Evolutionary conservation across 1,139 yeast genomes (phyloP).

Genomic region (Blastobotrys persicus): DNA sequence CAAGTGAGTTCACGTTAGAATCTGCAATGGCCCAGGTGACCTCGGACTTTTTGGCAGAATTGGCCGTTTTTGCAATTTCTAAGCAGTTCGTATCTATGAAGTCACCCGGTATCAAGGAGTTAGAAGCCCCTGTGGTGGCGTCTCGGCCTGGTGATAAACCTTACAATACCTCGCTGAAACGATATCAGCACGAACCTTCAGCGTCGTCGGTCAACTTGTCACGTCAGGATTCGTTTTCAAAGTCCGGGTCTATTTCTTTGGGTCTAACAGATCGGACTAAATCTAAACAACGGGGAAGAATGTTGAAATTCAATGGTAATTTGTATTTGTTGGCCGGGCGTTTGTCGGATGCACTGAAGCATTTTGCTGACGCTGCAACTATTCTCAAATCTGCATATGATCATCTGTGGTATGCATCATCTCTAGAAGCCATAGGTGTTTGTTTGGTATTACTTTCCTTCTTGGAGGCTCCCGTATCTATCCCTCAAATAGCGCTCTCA

Average conservation of each 20-base stretch:
- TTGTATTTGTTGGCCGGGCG: constrained; percentile 79
- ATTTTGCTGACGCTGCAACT: constrained; percentile 68
- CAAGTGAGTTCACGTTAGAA: constrained; percentile 47
- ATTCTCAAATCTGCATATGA: constrained; percentile 65
- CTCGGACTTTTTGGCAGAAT: constrained; percentile 56
- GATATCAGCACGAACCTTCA: constrained; percentile 16
- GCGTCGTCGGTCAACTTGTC: constrained; percentile 17
- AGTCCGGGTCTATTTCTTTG: constrained; percentile 37
- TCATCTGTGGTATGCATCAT: constrained; percentile 82
- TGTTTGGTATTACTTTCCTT: constrained; percentile 61
- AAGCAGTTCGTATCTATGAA: constrained; percentile 37
- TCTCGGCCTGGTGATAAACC: constrained; percentile 23
- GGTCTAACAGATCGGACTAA: constrained; percentile 51
- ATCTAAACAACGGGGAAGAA: constrained; percentile 65
- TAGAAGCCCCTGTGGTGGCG: constrained; percentile 27
- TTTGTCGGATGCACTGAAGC: constrained; percentile 63
- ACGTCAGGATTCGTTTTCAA: constrained; percentile 20
- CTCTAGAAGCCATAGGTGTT: constrained; percentile 76
- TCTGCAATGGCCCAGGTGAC: constrained; percentile 74
- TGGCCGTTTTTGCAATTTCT: constrained; percentile 60
- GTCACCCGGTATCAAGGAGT: constrained; percentile 35
- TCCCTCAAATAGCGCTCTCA: constrained; percentile 50
- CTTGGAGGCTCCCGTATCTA: constrained; percentile 55
- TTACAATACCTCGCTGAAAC: constrained; percentile 20
- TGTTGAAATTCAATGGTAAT: constrained; percentile 70